phyloP scores from a whole-genome alignment of 1,139 yeast genomes.

The Suhomyces coccinellae region DNA sequence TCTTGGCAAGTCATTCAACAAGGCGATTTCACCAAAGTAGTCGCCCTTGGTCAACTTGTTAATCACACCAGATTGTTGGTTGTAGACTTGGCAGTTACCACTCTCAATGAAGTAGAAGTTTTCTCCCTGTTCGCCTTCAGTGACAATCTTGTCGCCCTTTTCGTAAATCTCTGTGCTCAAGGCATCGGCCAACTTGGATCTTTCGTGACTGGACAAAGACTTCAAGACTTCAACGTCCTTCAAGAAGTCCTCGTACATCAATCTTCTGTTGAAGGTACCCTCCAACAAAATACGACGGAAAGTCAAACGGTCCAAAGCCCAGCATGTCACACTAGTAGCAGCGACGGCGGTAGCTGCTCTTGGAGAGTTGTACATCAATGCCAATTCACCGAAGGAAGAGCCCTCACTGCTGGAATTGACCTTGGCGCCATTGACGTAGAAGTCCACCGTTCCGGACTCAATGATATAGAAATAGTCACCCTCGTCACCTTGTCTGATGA shows the following conservation, averaged over 20 bases:
- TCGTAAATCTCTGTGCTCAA: slow-evolving; percentile 74
- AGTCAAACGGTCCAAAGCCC: slow-evolving; percentile 94
- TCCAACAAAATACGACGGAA: slow-evolving; percentile 89
- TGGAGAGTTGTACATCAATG: slow-evolving; percentile 96
- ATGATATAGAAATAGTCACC: slow-evolving; percentile 93
- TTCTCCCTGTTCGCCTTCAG: slow-evolving; percentile 90
- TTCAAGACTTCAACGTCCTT: slow-evolving; percentile 83
- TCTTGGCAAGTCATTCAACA: slow-evolving; percentile 87
- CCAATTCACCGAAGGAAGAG: slow-evolving; percentile 93
- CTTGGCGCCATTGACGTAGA: slow-evolving; percentile 67
- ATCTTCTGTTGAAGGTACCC: slow-evolving; percentile 86
- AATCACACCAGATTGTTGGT: slow-evolving; percentile 58
- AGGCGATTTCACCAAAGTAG: slow-evolving; percentile 94
- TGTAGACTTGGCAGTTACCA: slow-evolving; percentile 76
- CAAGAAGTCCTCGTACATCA: slow-evolving; percentile 85
- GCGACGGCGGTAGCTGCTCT: slow-evolving; percentile 95
- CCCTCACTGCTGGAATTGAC: slow-evolving; percentile 82
- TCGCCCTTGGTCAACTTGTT: slow-evolving; percentile 73
- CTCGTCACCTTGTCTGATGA: slow-evolving; percentile 92
- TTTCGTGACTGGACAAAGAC: slow-evolving; percentile 72
- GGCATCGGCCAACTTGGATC: slow-evolving; percentile 93
- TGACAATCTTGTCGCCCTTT: slow-evolving; percentile 73
- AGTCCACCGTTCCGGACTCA: slow-evolving; percentile 83
- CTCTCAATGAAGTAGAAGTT: slow-evolving; percentile 86
- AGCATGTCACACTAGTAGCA: slow-evolving; percentile 59